Evolutionary conservation across 2,329 filamentous ascomycete species (phyloP).

Genomic region (Aquanectria penicillioides): DNA sequence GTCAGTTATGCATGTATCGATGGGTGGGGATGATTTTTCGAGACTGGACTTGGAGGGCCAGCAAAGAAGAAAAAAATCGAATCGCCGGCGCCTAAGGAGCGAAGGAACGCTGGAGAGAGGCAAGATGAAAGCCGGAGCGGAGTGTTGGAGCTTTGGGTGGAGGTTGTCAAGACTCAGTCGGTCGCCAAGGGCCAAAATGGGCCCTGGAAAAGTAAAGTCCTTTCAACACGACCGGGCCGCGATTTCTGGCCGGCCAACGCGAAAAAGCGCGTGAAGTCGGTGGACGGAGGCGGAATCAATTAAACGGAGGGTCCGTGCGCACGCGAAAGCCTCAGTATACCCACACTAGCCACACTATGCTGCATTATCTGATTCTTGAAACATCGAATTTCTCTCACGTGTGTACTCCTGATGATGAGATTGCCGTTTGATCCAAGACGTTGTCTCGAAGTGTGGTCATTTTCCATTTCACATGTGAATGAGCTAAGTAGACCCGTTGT

Average conservation of each 20-base stretch:
- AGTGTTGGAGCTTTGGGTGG: slow-evolving; percentile 20
- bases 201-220: slow-evolving; percentile 15
- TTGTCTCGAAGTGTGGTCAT: too few species aligned
- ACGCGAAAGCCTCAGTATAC: background rate
- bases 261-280: slow-evolving; percentile 30
- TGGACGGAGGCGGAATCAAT: slow-evolving; percentile 37
- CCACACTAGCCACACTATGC: slow-evolving; percentile 13
- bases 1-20: slow-evolving; percentile 36
- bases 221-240: slow-evolving; percentile 32
- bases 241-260: slow-evolving; percentile 38
- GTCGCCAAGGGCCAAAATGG: too few species aligned
- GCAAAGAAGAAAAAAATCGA: slow-evolving; percentile 8
- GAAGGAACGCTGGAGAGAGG: background rate
- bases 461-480: too few species aligned
- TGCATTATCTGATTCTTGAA: too few species aligned
- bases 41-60: slow-evolving; percentile 11
- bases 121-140: background rate
- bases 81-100: background rate
- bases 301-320: slow-evolving; percentile 37
- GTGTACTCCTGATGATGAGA: too few species aligned
- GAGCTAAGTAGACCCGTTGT: too few species aligned
- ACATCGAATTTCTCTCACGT: too few species aligned
- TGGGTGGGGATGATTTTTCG: slow-evolving; percentile 1
- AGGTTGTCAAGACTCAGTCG: slow-evolving; percentile 17
- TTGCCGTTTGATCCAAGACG: too few species aligned